Evolutionary conservation across 2,329 filamentous ascomycete species (phyloP).

Genomic region (Pseudogymnoascus sp.): DNA sequence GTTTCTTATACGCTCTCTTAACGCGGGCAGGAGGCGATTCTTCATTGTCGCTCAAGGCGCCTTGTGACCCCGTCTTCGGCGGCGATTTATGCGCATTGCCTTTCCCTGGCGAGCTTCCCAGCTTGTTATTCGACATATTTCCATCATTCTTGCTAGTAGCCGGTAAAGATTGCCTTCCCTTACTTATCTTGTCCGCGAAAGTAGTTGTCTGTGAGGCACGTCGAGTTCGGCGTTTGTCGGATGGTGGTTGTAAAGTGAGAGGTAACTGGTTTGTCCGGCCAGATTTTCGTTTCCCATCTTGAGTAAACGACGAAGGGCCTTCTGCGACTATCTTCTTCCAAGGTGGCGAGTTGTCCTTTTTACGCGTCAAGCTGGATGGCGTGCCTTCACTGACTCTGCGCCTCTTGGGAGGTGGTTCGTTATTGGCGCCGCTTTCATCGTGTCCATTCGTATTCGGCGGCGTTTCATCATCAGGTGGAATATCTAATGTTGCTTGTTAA

Average conservation of each 20-base stretch:
- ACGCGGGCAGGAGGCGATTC: constrained; percentile 11
- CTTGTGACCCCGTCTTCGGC: not conserved
- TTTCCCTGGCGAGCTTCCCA: constrained; percentile 5
- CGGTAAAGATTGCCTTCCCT: not conserved
- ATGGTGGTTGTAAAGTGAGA: constrained; percentile 43
- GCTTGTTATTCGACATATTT: not conserved
- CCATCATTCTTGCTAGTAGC: not conserved
- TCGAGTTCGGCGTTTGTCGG: constrained; percentile 46
- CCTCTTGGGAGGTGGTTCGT: constrained; percentile 55
- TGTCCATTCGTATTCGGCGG: constrained; percentile 26
- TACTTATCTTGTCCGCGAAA: not conserved
- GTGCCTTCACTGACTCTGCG: constrained; percentile 50
- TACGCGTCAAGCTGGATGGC: constrained; percentile 34
- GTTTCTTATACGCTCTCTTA: constrained; percentile 9
- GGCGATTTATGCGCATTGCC: not conserved
- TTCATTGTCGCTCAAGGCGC: not conserved
- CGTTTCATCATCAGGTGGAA: constrained; percentile 19
- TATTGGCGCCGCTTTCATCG: constrained; percentile 28
- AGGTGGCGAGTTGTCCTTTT: constrained; percentile 67
- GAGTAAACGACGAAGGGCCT: constrained; percentile 78
- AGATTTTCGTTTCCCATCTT: constrained; percentile 63
- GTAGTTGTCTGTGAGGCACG: constrained; percentile 33
- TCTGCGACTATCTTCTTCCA: constrained; percentile 85
- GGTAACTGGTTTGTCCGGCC: constrained; percentile 54
- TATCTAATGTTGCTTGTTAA: constrained; percentile 16